These are phyloP conservation scores for Conticribra guillardii DNA, from an alignment of 108 stramenopile species.

Conservation along the genomic window DNA sequence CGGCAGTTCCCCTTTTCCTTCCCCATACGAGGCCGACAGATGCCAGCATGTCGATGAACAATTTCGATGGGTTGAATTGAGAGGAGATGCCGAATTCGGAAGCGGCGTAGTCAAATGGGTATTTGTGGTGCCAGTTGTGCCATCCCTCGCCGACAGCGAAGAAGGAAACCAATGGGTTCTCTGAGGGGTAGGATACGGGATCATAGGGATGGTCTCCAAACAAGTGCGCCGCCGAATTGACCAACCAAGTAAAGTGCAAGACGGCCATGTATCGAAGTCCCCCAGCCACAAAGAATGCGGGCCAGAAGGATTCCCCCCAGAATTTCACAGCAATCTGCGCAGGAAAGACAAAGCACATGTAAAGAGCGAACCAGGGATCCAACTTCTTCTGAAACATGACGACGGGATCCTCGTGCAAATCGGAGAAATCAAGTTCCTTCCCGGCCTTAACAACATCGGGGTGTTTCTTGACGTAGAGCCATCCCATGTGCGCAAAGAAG, in stretches of 20 bases:
- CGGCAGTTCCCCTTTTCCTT: slow-evolving; percentile 91
- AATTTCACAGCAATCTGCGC: slow-evolving; percentile 84
- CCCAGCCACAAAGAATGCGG: slow-evolving; percentile 97
- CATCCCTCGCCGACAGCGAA: slow-evolving; percentile 98
- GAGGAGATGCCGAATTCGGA: slow-evolving; percentile 93
- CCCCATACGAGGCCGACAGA: slow-evolving; percentile 90
- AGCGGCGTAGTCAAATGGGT: slow-evolving; percentile 99
- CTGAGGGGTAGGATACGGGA: slow-evolving; percentile 92
- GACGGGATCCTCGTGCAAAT: slow-evolving; percentile 91
- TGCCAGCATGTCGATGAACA: slow-evolving; percentile 91
- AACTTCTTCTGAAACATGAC: slow-evolving; percentile 93
- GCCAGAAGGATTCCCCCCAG: slow-evolving; percentile 98
- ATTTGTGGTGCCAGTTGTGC: slow-evolving; percentile 99
- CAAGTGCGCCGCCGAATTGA: slow-evolving; percentile 98
- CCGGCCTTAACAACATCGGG: slow-evolving; percentile 95
- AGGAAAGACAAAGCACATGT: slow-evolving; percentile 99
- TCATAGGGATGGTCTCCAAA: slow-evolving; percentile 99
- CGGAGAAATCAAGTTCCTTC: slow-evolving; percentile 92
- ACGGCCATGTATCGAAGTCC: slow-evolving; percentile 92
- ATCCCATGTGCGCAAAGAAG: slow-evolving; percentile 99
- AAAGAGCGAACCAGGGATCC: slow-evolving; percentile 97
- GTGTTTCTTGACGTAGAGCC: slow-evolving; percentile 98
- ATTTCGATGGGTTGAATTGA: slow-evolving; percentile 98
- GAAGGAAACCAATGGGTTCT: slow-evolving; percentile 96
- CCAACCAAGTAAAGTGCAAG: slow-evolving; percentile 98